Percentiles rank a stretch among this genome's conserved stretches.
Evolutionary conservation across 306 rosid species (phyloP).

Genomic region (Trifolium fragiferum): DNA sequence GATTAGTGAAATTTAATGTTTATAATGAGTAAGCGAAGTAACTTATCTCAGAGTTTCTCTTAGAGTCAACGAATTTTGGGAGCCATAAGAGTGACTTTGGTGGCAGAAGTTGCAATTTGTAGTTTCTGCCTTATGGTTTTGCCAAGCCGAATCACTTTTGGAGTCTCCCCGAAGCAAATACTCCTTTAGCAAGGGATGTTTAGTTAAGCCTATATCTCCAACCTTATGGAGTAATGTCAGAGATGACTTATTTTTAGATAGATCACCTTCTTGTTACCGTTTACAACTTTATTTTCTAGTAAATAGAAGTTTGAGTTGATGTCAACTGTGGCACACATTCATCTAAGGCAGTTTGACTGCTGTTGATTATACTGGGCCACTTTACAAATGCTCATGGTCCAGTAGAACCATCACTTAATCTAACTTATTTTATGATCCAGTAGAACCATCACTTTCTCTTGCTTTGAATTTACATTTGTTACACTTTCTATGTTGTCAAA

Average conservation of each 20-base stretch:
- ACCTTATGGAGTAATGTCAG: neutral
- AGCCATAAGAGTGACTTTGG: conserved; percentile 18
- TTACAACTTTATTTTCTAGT: conserved; percentile 1
- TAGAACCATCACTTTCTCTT: conserved; percentile 26
- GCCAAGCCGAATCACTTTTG: conserved; percentile 3
- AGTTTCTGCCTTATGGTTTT: conserved; percentile 9
- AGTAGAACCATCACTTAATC: neutral
- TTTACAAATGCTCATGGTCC: neutral
- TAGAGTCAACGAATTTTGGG: neutral
- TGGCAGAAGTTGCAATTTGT: conserved; percentile 32
- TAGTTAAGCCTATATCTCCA: neutral
- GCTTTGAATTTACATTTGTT: neutral
- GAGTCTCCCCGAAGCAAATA: conserved; percentile 2
- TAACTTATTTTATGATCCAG: conserved; percentile 26
- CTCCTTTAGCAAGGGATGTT: neutral
- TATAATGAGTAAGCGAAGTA: too few species aligned
- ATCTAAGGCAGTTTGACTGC: neutral
- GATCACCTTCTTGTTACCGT: neutral
- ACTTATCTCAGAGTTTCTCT: too few species aligned
- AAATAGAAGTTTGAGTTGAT: neutral
- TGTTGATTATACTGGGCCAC: neutral
- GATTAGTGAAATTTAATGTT: too few species aligned
- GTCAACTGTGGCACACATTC: neutral
- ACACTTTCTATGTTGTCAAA: conserved; percentile 20
- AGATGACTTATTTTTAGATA: neutral